phyloP scores from a whole-genome alignment of 169 alveolate genomes.

The Theileria annulata region DNA sequence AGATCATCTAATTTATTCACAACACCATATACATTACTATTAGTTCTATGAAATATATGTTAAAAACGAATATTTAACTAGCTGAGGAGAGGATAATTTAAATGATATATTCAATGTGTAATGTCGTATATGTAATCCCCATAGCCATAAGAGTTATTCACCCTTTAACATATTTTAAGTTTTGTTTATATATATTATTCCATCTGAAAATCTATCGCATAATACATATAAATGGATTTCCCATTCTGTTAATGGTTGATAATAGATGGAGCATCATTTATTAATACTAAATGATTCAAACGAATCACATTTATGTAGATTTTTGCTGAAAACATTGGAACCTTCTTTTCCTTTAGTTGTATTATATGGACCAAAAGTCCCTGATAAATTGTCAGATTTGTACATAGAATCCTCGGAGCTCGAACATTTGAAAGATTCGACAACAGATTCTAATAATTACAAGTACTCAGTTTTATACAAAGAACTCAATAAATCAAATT shows the following conservation, averaged over 20 bases:
- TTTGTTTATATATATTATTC: too few species aligned
- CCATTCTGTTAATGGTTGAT: background rate
- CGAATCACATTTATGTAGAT: background rate
- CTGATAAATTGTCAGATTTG: background rate
- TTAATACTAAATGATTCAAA: slow-evolving; percentile 4
- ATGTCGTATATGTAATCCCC: background rate
- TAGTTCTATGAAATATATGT: background rate
- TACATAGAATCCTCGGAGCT: background rate
- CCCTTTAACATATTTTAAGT: background rate
- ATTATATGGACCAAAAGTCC: background rate
- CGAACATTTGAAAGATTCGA: background rate
- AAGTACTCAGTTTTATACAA: background rate
- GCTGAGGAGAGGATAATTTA: background rate
- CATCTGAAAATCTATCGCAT: background rate
- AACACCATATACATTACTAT: slow-evolving; percentile 1
- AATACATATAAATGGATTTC: background rate
- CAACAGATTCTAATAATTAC: background rate
- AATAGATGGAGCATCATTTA: background rate
- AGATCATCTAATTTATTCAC: slow-evolving; percentile 4
- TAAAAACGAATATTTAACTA: background rate
- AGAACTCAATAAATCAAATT: background rate
- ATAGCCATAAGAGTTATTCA: background rate
- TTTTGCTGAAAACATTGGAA: background rate
- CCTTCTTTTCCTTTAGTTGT: background rate
- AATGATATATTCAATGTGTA: background rate